A percentile compares a stretch with the other conserved stretches of the same genome.
phyloP scores from a whole-genome alignment of 1,284 basidiomycete species.

The Neonothopanus nambi region DNA sequence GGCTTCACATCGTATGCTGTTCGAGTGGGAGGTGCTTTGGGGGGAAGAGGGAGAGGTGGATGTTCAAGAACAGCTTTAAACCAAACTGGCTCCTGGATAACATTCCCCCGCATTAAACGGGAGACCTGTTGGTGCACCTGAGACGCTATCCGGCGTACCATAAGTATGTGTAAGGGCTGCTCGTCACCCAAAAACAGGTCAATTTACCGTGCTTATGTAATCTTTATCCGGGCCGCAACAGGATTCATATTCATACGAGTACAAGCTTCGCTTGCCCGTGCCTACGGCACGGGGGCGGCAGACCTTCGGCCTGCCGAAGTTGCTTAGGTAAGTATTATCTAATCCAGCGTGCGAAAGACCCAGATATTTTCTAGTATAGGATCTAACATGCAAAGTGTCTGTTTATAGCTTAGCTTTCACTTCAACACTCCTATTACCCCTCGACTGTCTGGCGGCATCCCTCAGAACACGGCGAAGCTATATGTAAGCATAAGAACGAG shows the following conservation, averaged over 20 bases:
- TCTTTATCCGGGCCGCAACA: no score
- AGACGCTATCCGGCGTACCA: constrained; percentile 83
- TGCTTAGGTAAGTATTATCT: no score
- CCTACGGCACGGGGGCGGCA: no score
- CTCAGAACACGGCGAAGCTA: constrained; percentile 44
- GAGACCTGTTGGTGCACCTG: constrained; percentile 90
- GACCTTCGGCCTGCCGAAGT: no score
- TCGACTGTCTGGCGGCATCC: constrained; percentile 35
- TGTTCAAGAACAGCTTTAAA: constrained; percentile 84
- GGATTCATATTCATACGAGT: no score
- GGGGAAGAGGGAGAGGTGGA: constrained; percentile 84
- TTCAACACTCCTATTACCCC: constrained; percentile 26
- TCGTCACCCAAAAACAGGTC: no score
- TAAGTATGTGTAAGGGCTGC: no score
- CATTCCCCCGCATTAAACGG: constrained; percentile 75
- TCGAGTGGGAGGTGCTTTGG: constrained; percentile 66
- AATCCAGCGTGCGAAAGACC: no score
- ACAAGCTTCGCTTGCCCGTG: no score
- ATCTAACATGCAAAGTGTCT: no score
- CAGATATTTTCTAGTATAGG: no score
- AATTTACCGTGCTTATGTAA: no score
- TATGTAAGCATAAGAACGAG: not conserved
- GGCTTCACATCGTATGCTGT: constrained; percentile 47
- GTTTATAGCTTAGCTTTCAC: constrained; percentile 31
- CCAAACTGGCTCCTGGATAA: constrained; percentile 80